Base-by-base conservation (phyloP, 2,329 filamentous ascomycete genomes). In the Colletotrichum gigasporum region DNA sequence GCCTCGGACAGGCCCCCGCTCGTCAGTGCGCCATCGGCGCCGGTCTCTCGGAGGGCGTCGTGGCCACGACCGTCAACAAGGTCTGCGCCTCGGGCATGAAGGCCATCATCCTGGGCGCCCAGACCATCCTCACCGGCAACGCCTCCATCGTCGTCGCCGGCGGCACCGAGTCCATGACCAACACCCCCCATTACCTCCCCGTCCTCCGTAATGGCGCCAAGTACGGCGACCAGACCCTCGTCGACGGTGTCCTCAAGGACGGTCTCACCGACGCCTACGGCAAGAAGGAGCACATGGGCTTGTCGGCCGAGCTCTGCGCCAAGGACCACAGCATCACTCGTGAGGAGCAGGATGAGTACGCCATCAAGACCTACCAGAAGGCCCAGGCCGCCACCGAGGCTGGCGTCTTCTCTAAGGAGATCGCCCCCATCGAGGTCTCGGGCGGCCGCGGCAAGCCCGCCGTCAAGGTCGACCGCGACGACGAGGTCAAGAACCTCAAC, bases 91-190 rank as follows among this genome's bases (percentile, higher is more conserved):
- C 94, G 9, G 90, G 91, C 44, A 84, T 97, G 77, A 99, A 99
- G 85, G 93, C 96, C 71, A 91, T 99, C 75, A 93, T 97, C 70
- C 87, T 99, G 66, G 96, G 92, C 71, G 93, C 95, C 53, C 96
- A 98, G 82, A 97, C 95, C 73, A 99, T 99, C 83, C 94, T 98
- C 79, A 97, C 94, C 56, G 95, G 96, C 71, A 97, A 93, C 76
- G 95, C 95, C 69, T 90, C 93, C 71, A 90, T 97, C 69, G 90
- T 99, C 69, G 93, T 99, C 65, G 96, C 94, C 69, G 96, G 94
- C 75, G 96, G 96, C 72, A 90, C 95, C 71, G 96, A 99, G 85
- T 97, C 94, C 84, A 99, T 99, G 96, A 97, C 94, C 76, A 98
- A 98, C 83, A 86, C 91, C 57, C 96, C 96, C 53, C 94, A 99